A percentile compares a stretch with the other conserved stretches of the same genome.
These are phyloP conservation scores for Tephrocybe sp. DNA, from an alignment of 768 basidiomycete species.

Conservation along the genomic window DNA sequence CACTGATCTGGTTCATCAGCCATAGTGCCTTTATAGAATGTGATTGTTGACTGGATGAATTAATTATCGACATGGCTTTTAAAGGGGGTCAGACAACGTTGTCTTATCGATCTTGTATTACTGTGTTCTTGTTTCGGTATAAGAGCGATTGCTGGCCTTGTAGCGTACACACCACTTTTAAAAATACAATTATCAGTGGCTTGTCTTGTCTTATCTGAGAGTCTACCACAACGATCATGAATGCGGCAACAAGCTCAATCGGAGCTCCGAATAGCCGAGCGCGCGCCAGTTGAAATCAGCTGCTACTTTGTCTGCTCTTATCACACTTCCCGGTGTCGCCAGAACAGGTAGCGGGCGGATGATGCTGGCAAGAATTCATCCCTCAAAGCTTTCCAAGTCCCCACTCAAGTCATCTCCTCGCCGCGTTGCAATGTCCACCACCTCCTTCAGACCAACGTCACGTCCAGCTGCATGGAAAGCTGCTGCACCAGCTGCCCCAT, in stretches of 20 bases:
- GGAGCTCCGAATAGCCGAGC: slow-evolving; percentile 13
- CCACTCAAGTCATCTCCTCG: neutral
- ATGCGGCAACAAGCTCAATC: neutral
- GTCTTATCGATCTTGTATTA: too few species aligned
- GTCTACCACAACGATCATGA: too few species aligned
- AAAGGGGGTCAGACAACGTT: too few species aligned
- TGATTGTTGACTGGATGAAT: too few species aligned
- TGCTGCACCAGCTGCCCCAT: slow-evolving; percentile 55
- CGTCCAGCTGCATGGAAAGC: slow-evolving; percentile 69
- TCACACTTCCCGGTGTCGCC: neutral
- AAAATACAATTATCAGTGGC: too few species aligned
- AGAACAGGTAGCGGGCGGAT: neutral
- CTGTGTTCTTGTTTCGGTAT: too few species aligned
- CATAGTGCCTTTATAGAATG: too few species aligned
- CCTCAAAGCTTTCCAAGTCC: slow-evolving; percentile 6
- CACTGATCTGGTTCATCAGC: too few species aligned
- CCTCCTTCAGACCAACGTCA: slow-evolving; percentile 18
- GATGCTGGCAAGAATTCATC: slow-evolving; percentile 10
- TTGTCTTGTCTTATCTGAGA: too few species aligned
- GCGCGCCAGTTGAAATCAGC: slow-evolving; percentile 13
- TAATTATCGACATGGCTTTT: too few species aligned
- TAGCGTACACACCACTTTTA: too few species aligned
- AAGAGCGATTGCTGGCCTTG: too few species aligned
- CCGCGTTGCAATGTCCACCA: slow-evolving; percentile 17
- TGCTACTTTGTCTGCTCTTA: neutral